Evolutionary conservation across 2,329 filamentous ascomycete species (phyloP).

Genomic region (Curvularia sp.): DNA sequence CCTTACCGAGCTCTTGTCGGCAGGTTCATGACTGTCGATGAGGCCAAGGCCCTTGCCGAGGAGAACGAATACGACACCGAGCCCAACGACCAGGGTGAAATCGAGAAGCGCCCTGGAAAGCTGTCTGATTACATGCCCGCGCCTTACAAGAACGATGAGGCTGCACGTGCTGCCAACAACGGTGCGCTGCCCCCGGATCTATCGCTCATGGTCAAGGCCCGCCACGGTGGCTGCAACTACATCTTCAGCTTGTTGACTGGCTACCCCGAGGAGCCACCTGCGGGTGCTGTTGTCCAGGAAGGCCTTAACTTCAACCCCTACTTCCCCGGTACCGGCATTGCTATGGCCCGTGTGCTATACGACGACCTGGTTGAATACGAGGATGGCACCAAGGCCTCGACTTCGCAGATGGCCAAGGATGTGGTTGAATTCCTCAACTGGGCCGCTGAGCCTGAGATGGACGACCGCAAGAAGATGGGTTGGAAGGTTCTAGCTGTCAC

Average conservation of each 20-base stretch:
- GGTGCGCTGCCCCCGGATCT: slow-evolving; percentile 97
- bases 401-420: slow-evolving; percentile 99
- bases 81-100: slow-evolving; percentile 96
- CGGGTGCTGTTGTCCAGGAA: slow-evolving; percentile 81
- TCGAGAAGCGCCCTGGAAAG: slow-evolving; percentile 98
- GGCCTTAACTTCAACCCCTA: slow-evolving; percentile 99
- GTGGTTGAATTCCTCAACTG: slow-evolving; percentile 99
- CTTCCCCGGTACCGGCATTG: slow-evolving; percentile 98
- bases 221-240: slow-evolving; percentile 98
- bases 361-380: slow-evolving; percentile 98
- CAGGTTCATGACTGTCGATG: slow-evolving; percentile 90
- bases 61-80: slow-evolving; percentile 99
- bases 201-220: slow-evolving; percentile 95
- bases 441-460: slow-evolving; percentile 98
- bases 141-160: slow-evolving; percentile 99
- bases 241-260: slow-evolving; percentile 96
- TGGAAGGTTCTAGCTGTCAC: slow-evolving; percentile 90
- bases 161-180: slow-evolving; percentile 96
- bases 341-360: slow-evolving; percentile 98
- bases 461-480: slow-evolving; percentile 99
- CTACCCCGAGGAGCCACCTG: slow-evolving; percentile 94
- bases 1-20: slow-evolving; percentile 94
- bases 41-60: slow-evolving; percentile 96
- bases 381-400: slow-evolving; percentile 90
- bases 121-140: slow-evolving; percentile 94